phyloP scores from a whole-genome alignment of 148 eudicot genomes.

The Camellia lanceoleosa region DNA sequence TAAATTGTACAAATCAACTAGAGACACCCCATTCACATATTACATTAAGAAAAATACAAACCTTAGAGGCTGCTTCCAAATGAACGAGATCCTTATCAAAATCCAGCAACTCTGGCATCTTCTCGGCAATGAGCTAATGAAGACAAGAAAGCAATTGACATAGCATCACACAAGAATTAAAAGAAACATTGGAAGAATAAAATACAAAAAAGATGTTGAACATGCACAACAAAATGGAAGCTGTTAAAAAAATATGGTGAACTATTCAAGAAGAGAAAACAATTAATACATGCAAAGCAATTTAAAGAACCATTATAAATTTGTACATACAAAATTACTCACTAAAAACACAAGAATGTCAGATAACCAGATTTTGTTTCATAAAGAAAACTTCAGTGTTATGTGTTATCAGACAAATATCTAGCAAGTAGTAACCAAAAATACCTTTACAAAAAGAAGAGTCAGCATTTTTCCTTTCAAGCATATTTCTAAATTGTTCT shows the following conservation, averaged over 20 bases:
- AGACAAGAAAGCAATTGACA: constrained; percentile 14
- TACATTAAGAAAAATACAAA: constrained; percentile 15
- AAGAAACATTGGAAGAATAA: background rate
- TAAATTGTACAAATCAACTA: constrained; percentile 6
- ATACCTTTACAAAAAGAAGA: background rate
- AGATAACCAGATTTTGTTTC: background rate
- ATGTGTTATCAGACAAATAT: background rate
- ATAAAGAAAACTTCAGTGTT: background rate
- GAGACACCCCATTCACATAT: background rate
- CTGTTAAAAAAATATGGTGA: background rate
- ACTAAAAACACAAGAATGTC: background rate
- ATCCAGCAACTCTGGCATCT: constrained; percentile 88
- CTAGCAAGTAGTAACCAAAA: background rate
- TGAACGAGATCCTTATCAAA: constrained; percentile 87
- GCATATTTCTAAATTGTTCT: background rate
- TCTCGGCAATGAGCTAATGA: constrained; percentile 73
- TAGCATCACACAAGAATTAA: constrained; percentile 17
- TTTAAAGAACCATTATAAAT: background rate
- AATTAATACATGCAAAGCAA: background rate
- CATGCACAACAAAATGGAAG: background rate
- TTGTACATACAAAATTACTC: background rate
- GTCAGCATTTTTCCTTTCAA: background rate
- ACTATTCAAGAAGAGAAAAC: background rate
- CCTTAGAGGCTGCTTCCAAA: constrained; percentile 97
- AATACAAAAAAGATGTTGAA: constrained; percentile 6